Percentiles rank a stretch among this genome's conserved stretches.
phyloP scores from a whole-genome alignment of 2,329 filamentous ascomycete species.

The Geosmithia flava region DNA sequence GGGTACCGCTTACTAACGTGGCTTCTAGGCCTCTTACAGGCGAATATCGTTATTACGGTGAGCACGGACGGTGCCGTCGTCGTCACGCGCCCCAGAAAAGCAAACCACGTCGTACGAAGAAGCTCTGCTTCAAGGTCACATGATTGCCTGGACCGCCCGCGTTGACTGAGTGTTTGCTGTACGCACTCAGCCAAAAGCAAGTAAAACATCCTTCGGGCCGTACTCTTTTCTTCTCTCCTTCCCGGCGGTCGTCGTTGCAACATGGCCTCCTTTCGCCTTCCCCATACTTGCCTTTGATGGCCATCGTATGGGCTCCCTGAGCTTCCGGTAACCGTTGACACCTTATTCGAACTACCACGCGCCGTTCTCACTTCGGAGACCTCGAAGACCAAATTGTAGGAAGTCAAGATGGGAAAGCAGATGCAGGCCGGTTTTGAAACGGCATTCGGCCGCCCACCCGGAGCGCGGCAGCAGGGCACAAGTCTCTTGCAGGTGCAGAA shows the following conservation, averaged over 20 bases:
- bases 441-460: neutral
- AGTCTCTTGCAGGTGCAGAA: slow-evolving; percentile 18
- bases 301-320: neutral
- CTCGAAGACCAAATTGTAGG: neutral
- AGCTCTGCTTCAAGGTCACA: no score
- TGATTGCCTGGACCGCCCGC: no score
- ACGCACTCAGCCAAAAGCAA: neutral
- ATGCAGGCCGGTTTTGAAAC: neutral
- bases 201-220: neutral
- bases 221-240: neutral
- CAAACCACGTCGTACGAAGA: no score
- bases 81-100: no score
- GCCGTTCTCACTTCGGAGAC: neutral
- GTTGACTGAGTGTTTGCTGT: neutral
- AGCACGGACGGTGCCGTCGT: no score
- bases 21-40: no score
- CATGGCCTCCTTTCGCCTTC: neutral
- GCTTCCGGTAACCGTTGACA: no score
- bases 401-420: neutral
- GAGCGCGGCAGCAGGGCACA: neutral
- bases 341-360: neutral
- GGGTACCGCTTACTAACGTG: no score
- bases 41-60: no score
- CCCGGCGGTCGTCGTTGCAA: neutral
- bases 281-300: neutral